These are phyloP conservation scores for Diplocarpon mali DNA, from an alignment of 2,329 filamentous ascomycete species.

Conservation along the genomic window DNA sequence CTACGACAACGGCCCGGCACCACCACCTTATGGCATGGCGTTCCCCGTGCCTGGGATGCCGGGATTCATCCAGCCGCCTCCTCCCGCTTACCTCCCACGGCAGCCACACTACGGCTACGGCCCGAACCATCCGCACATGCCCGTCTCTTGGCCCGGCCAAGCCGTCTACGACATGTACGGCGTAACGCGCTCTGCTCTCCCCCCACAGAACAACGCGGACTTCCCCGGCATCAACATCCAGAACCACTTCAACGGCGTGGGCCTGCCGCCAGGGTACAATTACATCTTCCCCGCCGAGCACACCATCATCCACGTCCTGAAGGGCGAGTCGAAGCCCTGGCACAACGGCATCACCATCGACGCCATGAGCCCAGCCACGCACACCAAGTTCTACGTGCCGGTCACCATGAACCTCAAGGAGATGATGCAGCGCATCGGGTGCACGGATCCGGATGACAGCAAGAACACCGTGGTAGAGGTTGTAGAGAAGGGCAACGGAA, in stretches of 20 bases:
- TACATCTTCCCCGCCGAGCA: conserved; percentile 49
- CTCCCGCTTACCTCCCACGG: too few relatives aligned
- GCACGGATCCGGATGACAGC: conserved; percentile 36
- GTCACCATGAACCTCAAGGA: conserved; percentile 41
- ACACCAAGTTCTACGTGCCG: conserved; percentile 39
- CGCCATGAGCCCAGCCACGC: conserved; percentile 35
- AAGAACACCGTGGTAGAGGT: conserved; percentile 50
- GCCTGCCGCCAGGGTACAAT: conserved; percentile 51
- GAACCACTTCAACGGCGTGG: conserved; percentile 45
- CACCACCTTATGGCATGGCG: conserved; percentile 7
- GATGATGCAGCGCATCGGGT: conserved; percentile 48
- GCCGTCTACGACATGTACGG: too few relatives aligned
- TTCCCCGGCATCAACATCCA: conserved; percentile 43
- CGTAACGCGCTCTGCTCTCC: not conserved
- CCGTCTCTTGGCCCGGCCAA: not conserved
- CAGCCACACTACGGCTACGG: too few relatives aligned
- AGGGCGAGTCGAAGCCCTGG: conserved; percentile 39
- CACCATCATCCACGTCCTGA: conserved; percentile 49
- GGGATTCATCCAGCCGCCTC: too few relatives aligned
- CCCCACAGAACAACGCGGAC: not conserved
- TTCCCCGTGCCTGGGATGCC: too few relatives aligned
- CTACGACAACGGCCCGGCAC: conserved; percentile 19
- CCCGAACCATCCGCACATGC: too few relatives aligned
- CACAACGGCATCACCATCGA: conserved; percentile 30
- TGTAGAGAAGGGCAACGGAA: conserved; percentile 41